phyloP scores from a whole-genome alignment of 1,284 basidiomycete species.

The Cryptococcus jaspeensis region DNA sequence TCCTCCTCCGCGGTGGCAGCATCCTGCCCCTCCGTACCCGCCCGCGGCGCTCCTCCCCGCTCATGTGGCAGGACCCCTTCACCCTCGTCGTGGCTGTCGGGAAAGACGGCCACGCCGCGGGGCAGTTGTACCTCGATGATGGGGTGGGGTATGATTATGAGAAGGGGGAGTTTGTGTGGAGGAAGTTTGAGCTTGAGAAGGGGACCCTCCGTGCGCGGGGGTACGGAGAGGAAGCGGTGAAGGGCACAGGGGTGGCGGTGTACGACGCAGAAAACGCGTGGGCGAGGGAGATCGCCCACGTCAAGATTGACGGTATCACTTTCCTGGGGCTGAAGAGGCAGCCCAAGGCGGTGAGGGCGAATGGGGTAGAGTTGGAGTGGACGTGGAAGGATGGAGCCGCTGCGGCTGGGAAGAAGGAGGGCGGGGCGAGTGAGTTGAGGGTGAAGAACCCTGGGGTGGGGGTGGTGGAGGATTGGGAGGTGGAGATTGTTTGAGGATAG shows the following conservation, averaged over 20 bases:
- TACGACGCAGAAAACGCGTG: slow-evolving; percentile 54
- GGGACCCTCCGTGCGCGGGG: slow-evolving; percentile 18
- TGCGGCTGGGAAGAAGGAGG: slow-evolving; percentile 60
- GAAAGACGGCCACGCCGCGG: slow-evolving; percentile 64
- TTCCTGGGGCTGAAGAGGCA: slow-evolving; percentile 66
- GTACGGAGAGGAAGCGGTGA: not conserved
- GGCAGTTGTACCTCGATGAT: slow-evolving; percentile 94
- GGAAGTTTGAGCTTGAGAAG: slow-evolving; percentile 65
- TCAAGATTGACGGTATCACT: slow-evolving; percentile 76
- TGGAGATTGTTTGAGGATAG: slow-evolving; percentile 39
- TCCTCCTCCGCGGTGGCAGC: slow-evolving; percentile 88
- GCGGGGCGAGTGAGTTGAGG: slow-evolving; percentile 62
- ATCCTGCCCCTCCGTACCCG: slow-evolving; percentile 85
- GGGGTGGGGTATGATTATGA: slow-evolving; percentile 80
- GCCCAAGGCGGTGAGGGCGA: slow-evolving; percentile 59
- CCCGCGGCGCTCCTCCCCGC: slow-evolving; percentile 75
- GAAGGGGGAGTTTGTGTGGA: slow-evolving; percentile 79
- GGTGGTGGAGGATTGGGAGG: slow-evolving; percentile 68
- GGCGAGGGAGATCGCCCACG: slow-evolving; percentile 63
- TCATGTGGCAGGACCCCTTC: slow-evolving; percentile 91
- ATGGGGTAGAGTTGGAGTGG: slow-evolving; percentile 53
- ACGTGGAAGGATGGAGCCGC: slow-evolving; percentile 61
- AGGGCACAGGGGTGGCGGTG: slow-evolving; percentile 45
- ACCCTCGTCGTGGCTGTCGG: slow-evolving; percentile 82
- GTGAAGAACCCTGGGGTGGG: slow-evolving; percentile 76